Base-by-base conservation (phyloP, 2,329 filamentous ascomycete species). In the Dactylella cylindrospora region DNA sequence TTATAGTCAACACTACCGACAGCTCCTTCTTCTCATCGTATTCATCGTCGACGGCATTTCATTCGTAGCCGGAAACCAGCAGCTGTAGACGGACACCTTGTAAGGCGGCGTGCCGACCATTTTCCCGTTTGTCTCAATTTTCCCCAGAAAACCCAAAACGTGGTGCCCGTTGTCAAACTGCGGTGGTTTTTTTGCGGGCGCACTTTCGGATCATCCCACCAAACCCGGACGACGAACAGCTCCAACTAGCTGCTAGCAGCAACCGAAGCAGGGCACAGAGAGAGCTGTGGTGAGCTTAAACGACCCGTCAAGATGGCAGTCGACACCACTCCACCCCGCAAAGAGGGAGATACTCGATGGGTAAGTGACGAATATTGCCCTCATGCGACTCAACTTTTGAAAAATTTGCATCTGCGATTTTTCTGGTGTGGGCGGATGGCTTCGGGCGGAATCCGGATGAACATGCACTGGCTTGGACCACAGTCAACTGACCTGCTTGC, bases 341-440 rank as follows among this genome's bases (percentile, higher is more conserved):
- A 62, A 26, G 57, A 62, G 39, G 57, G 57, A 13, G 57, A 62
- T 19, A 54, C 29, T 43, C 50, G 57, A 43, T 62, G 57, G 57
- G 57, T 62, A 54, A 25, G 49, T 47, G n/a, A n/a, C n/a, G n/a
- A n/a, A 17, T 12, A 4, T 41, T 10, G 3, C 22, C 31, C 40
- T 25, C 22, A 15, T 31, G 2, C 15, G 13, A 7, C 12, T 40
- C 19, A 23, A 1, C 13, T 22, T 8, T 35, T 7, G n/a, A n/a
- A n/a, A n/a, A n/a, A n/a, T n/a, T n/a, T n/a, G n/a, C 32, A 13
- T 23, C 19, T 33, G 29, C 23, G 35, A 31, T 36, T 54, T 20
- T 23, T 53, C 29, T 35, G 22, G 17, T 13, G 44, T 49, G 44
- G 43, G 52, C 38, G 52, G 36, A 44, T 40, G 43, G 22, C 29